Conservation (phyloP, 768 basidiomycete genomes). For the Coprinopsis marcescibilis region DNA sequence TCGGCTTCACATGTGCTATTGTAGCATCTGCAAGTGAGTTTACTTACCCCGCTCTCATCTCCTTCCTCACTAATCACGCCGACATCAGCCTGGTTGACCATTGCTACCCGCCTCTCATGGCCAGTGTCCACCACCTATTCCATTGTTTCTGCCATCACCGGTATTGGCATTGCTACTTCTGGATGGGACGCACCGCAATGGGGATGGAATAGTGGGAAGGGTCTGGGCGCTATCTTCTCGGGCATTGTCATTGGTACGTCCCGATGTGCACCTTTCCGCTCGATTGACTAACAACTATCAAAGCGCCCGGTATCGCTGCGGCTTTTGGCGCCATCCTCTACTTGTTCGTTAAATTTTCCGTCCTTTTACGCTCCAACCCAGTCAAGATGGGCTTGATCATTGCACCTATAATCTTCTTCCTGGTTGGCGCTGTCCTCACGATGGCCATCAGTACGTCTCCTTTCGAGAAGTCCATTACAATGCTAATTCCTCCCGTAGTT, state of each 20-base stretch:
- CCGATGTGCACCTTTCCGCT: neutral
- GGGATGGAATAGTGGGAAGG: constrained; percentile 24
- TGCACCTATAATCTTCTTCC: constrained; percentile 24
- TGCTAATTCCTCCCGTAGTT: neutral
- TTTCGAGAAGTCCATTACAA: neutral
- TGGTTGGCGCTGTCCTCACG: constrained; percentile 20
- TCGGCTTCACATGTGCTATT: constrained; percentile 22
- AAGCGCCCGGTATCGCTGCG: constrained; percentile 19
- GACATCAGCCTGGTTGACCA: constrained; percentile 18
- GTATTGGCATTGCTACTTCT: constrained; percentile 22
- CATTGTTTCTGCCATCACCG: constrained; percentile 20
- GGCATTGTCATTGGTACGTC: constrained; percentile 19
- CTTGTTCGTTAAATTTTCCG: constrained; percentile 20
- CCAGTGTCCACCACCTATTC: constrained; percentile 25
- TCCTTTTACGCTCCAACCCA: constrained; percentile 19
- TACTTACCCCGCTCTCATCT: neutral
- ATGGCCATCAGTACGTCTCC: constrained; percentile 16
- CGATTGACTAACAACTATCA: constrained; percentile 12
- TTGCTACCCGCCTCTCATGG: constrained; percentile 23
- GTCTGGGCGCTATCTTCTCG: constrained; percentile 23
- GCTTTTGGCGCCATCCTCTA: constrained; percentile 13
- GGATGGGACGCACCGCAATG: constrained; percentile 20
- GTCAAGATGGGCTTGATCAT: constrained; percentile 18
- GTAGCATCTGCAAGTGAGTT: constrained; percentile 17
- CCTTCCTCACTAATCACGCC: neutral